Percentiles rank a stretch among this genome's conserved stretches.
Evolutionary conservation across 352 stramenopile species (phyloP).

Genomic region (Thraustochytrium aureum): DNA sequence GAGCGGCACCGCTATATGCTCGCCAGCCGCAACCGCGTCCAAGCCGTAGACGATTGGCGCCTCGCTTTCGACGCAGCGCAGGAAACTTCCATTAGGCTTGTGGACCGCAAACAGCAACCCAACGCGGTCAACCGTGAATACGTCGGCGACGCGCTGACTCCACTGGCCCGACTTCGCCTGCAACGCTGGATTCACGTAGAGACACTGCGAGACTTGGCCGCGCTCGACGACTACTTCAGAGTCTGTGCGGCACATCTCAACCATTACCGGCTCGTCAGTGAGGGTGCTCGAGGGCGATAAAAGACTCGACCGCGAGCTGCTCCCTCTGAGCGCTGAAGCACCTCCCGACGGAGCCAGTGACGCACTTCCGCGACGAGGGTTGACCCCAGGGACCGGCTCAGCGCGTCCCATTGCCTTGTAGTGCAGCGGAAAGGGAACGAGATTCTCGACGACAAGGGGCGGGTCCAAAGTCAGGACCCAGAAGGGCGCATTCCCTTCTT

Average conservation of each 20-base stretch:
- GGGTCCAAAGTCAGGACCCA: constrained; percentile 41
- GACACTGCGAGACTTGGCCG: neutral
- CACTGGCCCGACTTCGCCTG: neutral
- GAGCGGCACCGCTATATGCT: neutral
- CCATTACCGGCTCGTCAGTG: neutral
- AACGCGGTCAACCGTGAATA: neutral
- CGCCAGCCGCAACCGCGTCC: neutral
- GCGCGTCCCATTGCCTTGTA: neutral
- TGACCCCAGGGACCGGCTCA: no score
- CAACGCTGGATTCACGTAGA: neutral
- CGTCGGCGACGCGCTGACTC: neutral
- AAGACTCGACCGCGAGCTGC: no score
- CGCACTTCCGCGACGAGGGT: no score
- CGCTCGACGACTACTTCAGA: neutral
- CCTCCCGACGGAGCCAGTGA: no score
- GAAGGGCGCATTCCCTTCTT: neutral
- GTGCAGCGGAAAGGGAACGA: constrained; percentile 4
- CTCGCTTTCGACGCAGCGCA: neutral
- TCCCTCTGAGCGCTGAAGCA: no score
- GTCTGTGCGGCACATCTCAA: neutral
- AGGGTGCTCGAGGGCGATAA: no score
- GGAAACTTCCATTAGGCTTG: neutral
- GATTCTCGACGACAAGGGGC: constrained; percentile 37
- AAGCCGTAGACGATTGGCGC: neutral
- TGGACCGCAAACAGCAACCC: neutral